phyloP scores from a whole-genome alignment of 352 stramenopile species.

The Achlya hypogyna region DNA sequence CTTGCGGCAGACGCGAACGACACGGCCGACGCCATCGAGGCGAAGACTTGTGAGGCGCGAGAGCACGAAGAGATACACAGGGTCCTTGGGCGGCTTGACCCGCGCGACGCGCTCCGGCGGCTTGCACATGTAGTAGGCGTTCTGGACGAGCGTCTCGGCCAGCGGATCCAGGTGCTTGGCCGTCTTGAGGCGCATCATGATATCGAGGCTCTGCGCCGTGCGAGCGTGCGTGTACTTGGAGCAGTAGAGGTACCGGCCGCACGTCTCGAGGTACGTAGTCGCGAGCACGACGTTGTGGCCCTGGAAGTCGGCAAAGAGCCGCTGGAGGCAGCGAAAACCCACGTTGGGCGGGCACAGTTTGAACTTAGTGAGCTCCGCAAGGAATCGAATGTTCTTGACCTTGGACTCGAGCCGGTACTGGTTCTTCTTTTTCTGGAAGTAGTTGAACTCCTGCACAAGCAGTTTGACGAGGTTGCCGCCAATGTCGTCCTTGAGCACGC shows the following conservation, averaged over 20 bases:
- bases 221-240: constrained; percentile 89
- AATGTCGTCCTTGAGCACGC: constrained; percentile 88
- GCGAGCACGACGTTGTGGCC: constrained; percentile 94
- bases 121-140: constrained; percentile 90
- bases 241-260: constrained; percentile 93
- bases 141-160: constrained; percentile 84
- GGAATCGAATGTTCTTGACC: constrained; percentile 93
- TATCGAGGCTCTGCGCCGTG: constrained; percentile 84
- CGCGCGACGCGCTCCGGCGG: constrained; percentile 77
- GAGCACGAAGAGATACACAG: constrained; percentile 87
- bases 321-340: constrained; percentile 88
- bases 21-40: constrained; percentile 76
- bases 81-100: constrained; percentile 74
- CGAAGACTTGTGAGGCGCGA: constrained; percentile 79
- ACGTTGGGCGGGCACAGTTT: constrained; percentile 91
- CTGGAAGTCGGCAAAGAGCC: constrained; percentile 93
- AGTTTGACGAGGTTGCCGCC: constrained; percentile 83
- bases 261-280: constrained; percentile 95
- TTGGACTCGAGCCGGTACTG: constrained; percentile 90
- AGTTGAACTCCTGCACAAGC: constrained; percentile 93
- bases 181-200: constrained; percentile 94
- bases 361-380: constrained; percentile 97
- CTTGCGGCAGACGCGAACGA: constrained; percentile 91
- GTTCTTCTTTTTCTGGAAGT: constrained; percentile 89
- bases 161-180: constrained; percentile 87